A percentile compares a stretch with the other conserved stretches of the same genome.
Conservation (phyloP, 345 rosid genomes). For the Hibiscus mutabilis region DNA sequence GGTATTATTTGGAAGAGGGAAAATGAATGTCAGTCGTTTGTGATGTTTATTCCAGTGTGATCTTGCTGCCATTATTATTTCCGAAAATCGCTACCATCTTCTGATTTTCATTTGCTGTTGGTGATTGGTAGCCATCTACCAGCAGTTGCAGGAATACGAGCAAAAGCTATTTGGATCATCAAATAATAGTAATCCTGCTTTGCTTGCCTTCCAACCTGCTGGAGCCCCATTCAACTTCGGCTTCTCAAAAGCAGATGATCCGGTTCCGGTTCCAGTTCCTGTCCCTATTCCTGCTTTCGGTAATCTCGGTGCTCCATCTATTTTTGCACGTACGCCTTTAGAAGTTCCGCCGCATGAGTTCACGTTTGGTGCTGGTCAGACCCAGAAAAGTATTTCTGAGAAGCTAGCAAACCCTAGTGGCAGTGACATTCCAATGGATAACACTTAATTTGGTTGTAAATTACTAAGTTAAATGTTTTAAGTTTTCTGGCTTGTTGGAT, state of each 20-base stretch:
- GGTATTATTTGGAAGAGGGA: not conserved
- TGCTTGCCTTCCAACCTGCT: conserved; percentile 19
- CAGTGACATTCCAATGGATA: conserved; percentile 69
- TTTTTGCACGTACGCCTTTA: conserved; percentile 40
- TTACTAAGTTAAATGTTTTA: not conserved
- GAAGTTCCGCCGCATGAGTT: conserved; percentile 52
- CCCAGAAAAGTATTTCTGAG: conserved; percentile 17
- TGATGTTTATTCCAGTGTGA: not conserved
- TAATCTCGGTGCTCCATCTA: conserved; percentile 37
- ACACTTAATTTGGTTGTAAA: conserved; percentile 24
- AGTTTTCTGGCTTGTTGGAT: too few relatives aligned
- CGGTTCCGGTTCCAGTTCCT: conserved; percentile 28
- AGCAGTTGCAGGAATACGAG: not conserved
- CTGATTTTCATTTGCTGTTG: not conserved
- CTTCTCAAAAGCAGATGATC: conserved; percentile 38
- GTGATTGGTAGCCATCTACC: not conserved
- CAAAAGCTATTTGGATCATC: conserved; percentile 3
- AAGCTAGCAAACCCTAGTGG: conserved; percentile 35
- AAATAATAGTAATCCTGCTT: conserved; percentile 22
- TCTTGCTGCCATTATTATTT: not conserved
- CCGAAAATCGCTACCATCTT: not conserved
- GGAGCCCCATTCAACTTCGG: conserved; percentile 54
- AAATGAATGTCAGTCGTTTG: not conserved
- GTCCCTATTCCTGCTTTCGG: conserved; percentile 43
- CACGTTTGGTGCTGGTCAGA: conserved; percentile 59